Base-by-base conservation (phyloP, 2,329 filamentous ascomycete species). In the Pestalotiopsis fici region DNA sequence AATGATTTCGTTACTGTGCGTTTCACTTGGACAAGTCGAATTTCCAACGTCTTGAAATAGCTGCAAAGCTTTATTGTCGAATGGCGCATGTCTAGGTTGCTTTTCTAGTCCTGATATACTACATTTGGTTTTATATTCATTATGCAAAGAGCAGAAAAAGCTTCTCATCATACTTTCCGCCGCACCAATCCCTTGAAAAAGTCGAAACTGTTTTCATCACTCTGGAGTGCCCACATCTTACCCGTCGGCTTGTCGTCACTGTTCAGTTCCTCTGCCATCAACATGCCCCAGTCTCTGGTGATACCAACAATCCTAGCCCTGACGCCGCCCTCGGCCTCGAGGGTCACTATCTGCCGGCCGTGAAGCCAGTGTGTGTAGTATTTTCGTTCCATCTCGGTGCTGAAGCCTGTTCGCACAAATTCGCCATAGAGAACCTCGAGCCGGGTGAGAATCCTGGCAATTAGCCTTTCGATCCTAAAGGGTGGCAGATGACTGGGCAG, bases 201-300 rank as follows among this genome's bases (percentile, higher is more conserved):
- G 80, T 99, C 96, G 83, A 99, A 99, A 78, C 95, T 98, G 76
- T 99, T 99, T 77, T 95, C 94, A 79, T 99, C 96, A 78, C 94
- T 98, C 83, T 98, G 95, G 80, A 99, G 80, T 73, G 91, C 89
- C 87, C 92, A 95, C 62, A 91, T 83, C 79, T 87, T 92, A 0
- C 95, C 95, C 0, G 93, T 97, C 2, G 86, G 83, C 93, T 67
- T 91, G 70, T 94, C 93, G 67, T 91, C 87, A 78, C 85, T 87
- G 2, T 90, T 91, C 65, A 97, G 79, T 83, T 98, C 95, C 79
- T 98, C 93, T 0, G 91, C 96, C 71, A 91, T 86, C 71, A 99
- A 76, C 78, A 98, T 83, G 0, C 96, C 96, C 90, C 93, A 98
- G 78, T 98, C 94, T n/a, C 87, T 83, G 4, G 94, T 97, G 71